Percentiles rank a stretch among this genome's conserved stretches.
phyloP scores from a whole-genome alignment of 2,329 filamentous ascomycete species.

The Penicillium sp. region DNA sequence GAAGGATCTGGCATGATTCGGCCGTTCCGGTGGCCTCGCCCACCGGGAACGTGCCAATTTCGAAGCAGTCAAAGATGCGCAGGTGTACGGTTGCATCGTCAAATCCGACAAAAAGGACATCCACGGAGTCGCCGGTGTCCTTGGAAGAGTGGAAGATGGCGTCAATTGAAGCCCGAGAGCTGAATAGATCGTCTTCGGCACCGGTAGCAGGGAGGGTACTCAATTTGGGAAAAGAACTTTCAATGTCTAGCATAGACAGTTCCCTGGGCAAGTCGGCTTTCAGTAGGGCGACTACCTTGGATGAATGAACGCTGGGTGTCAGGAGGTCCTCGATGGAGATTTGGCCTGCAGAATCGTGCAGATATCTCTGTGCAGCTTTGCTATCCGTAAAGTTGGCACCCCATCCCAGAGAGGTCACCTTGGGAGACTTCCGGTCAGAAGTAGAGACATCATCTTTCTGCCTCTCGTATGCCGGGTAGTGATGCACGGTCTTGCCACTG shows the following conservation, averaged over 20 bases:
- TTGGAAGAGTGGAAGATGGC: slow-evolving; percentile 62
- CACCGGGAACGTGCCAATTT: slow-evolving; percentile 59
- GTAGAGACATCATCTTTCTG: slow-evolving; percentile 10
- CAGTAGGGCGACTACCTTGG: slow-evolving; percentile 34
- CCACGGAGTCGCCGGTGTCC: slow-evolving; percentile 67
- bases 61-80: slow-evolving; percentile 80
- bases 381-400: slow-evolving; percentile 53
- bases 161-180: slow-evolving; percentile 64
- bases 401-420: slow-evolving; percentile 51
- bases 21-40: slow-evolving; percentile 37
- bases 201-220: slow-evolving; percentile 63
- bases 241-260: slow-evolving; percentile 69
- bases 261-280: slow-evolving; percentile 64
- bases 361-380: slow-evolving; percentile 40
- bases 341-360: slow-evolving; percentile 33
- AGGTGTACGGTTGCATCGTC: slow-evolving; percentile 68
- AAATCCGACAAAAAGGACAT: slow-evolving; percentile 71
- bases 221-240: slow-evolving; percentile 70
- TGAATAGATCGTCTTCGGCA: slow-evolving; percentile 64
- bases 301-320: slow-evolving; percentile 35
- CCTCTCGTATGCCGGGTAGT: slow-evolving; percentile 47
- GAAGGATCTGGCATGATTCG: slow-evolving; percentile 42
- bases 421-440: slow-evolving; percentile 12
- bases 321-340: slow-evolving; percentile 43
- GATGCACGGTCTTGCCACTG: slow-evolving; percentile 74